Percentiles rank a stretch among this genome's conserved stretches.
These are phyloP conservation scores for Biscogniauxia mediterranea DNA, from an alignment of 2,329 filamentous ascomycete species.

Conservation along the genomic window DNA sequence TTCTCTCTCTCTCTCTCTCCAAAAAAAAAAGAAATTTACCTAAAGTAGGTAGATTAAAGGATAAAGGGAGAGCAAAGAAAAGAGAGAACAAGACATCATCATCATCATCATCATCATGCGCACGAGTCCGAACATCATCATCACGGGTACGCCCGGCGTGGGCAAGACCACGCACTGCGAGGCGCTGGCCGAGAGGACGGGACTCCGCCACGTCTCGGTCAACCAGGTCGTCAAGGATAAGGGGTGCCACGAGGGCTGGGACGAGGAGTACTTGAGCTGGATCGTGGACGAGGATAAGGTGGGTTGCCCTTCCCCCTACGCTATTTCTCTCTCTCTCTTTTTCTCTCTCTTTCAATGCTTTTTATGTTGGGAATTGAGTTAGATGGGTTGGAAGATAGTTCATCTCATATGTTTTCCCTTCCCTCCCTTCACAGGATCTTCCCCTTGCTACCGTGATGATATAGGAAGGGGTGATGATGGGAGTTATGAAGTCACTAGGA, in stretches of 20 bases:
- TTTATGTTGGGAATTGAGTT: background rate
- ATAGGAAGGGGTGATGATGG: background rate
- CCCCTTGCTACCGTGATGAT: background rate
- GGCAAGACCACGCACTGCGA: conserved; percentile 95
- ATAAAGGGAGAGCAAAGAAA: conserved; percentile 9
- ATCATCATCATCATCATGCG: conserved; percentile 39
- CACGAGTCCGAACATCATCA: conserved; percentile 78
- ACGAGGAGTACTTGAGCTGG: conserved; percentile 82
- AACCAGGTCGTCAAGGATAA: conserved; percentile 91
- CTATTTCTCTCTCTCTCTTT: background rate
- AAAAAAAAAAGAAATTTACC: conserved; percentile 9
- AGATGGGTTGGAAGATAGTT: no score
- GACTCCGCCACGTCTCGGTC: conserved; percentile 78
- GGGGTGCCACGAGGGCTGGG: conserved; percentile 82
- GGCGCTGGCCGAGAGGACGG: conserved; percentile 70
- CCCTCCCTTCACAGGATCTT: background rate
- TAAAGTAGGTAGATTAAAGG: background rate
- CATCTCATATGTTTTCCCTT: no score
- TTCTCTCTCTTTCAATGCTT: conserved; percentile 6
- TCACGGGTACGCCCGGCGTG: conserved; percentile 93
- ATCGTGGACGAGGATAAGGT: conserved; percentile 97
- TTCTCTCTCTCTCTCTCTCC: no score
- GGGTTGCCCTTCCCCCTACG: conserved; percentile 16
- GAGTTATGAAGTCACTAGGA: conserved; percentile 11
- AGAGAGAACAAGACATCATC: conserved; percentile 3